Evolutionary conservation across 2,329 filamentous ascomycete species (phyloP), one percentile per base, ranked within the genome.

Genomic region (Chaetomiaceae sp.): DNA sequence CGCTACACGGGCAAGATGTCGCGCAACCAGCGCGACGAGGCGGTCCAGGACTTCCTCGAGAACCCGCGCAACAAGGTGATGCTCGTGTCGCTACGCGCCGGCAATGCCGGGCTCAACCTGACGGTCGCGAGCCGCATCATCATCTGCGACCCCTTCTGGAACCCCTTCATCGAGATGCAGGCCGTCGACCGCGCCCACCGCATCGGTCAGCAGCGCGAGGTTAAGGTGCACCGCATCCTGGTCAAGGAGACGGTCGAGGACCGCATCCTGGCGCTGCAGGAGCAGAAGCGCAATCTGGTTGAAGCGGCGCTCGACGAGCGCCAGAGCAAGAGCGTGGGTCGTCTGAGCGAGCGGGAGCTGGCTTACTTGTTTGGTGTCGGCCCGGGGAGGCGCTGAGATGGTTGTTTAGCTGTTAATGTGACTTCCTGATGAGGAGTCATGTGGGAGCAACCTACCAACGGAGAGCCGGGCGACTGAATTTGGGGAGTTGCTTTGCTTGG

Each of bases 61-160:
- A 72, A 81, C 6, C 71, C 76, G 0, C 67, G 78, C 38, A 77
- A 80, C 64, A 83, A 79, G 57, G 77, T 92, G 65, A 88, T 94
- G 79, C 76, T 94, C 3, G 81, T 91, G 2, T 91, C 87, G 1
- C 75, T 92, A 45, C 89, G 89, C 63, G 88, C 89, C 1, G 89
- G 89, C 31, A 92, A 92, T 62, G 84, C 91, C 0, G 91, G 91
- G 1, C 79, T 96, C 42, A 96, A 96, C 65, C 78, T 96, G 20
- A 89, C 87, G 36, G 82, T 84, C 17, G 91, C 91, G 0, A 89
- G 85, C 1, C 86, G 90, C 59, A 89, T 96, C 61, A 89, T 96
- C 68, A 88, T 96, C 59, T 83, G 95, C 65, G 91, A 96, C 66
- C 91, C 91, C 0, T 95, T 95, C 72, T 96, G 90, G 89, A 96